Conservation (phyloP, 306 rosid species). For the Alnus rubra region DNA sequence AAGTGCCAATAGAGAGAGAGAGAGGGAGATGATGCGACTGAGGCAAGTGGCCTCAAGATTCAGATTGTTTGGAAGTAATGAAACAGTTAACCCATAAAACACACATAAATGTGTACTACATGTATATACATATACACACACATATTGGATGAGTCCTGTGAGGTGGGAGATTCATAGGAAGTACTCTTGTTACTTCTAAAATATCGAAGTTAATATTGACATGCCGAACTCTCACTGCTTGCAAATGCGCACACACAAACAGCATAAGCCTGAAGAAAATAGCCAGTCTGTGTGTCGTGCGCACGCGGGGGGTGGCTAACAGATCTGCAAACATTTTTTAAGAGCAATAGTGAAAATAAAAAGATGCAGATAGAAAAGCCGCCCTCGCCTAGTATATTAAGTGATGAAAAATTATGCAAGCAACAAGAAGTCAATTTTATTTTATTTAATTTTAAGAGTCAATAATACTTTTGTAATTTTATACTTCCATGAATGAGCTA, state of each 20-base stretch:
- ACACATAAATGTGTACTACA: no score
- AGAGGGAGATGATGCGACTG: not conserved
- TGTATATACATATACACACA: not conserved
- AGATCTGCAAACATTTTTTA: not conserved
- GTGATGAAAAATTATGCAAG: not conserved
- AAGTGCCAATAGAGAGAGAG: not conserved
- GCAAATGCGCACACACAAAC: no score
- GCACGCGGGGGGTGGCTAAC: no score
- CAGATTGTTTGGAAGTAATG: not conserved
- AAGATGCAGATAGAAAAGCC: not conserved
- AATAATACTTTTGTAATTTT: no score
- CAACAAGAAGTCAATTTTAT: no score
- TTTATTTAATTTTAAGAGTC: no score
- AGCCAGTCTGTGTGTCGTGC: no score
- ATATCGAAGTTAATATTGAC: no score
- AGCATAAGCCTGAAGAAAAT: no score
- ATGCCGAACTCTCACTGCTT: no score
- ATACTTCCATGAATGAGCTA: no score
- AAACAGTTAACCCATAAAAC: not conserved
- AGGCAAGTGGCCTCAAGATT: not conserved
- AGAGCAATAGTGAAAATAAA: not conserved
- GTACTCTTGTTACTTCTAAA: not conserved
- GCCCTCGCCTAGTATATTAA: not conserved
- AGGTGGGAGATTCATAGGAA: not conserved
- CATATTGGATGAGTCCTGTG: not conserved